Percentiles rank a stretch among this genome's conserved stretches.
phyloP scores from a whole-genome alignment of 83 land plant species.

The Thuja plicata region DNA sequence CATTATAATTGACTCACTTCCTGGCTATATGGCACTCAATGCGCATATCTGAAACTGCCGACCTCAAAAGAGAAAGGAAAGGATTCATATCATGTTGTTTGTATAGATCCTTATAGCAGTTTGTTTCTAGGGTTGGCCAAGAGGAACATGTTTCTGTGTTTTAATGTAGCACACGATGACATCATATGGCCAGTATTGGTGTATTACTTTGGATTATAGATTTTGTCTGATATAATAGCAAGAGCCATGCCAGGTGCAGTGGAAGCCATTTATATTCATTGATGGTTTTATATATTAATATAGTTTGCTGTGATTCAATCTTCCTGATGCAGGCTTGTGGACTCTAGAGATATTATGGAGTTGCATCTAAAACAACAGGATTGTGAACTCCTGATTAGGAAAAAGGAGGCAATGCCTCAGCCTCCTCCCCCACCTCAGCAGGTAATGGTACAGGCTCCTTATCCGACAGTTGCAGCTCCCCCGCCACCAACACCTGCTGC shows the following conservation, averaged over 20 bases:
- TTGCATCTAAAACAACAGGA: slow-evolving; percentile 78
- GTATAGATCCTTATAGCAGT: background rate
- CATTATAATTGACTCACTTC: background rate
- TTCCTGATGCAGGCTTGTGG: slow-evolving; percentile 69
- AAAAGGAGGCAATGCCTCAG: slow-evolving; percentile 83
- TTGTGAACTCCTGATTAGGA: slow-evolving; percentile 75
- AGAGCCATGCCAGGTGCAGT: background rate
- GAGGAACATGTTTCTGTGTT: background rate
- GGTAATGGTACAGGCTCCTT: slow-evolving; percentile 38
- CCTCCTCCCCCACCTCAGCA: slow-evolving; percentile 52
- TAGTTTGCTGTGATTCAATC: background rate
- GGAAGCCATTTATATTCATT: background rate
- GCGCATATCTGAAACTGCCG: background rate
- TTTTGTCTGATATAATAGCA: background rate
- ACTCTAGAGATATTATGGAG: slow-evolving; percentile 86
- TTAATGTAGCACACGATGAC: background rate
- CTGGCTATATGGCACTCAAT: background rate
- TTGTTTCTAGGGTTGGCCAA: background rate
- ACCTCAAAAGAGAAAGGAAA: background rate
- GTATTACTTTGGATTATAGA: background rate
- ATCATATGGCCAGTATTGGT: background rate
- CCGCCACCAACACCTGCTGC: slow-evolving; percentile 33
- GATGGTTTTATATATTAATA: background rate
- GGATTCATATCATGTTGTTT: background rate
- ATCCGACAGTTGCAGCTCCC: slow-evolving; percentile 21